Evolutionary conservation across 305 asterid genomes (phyloP).

Genomic region (Ilex paraguariensis): DNA sequence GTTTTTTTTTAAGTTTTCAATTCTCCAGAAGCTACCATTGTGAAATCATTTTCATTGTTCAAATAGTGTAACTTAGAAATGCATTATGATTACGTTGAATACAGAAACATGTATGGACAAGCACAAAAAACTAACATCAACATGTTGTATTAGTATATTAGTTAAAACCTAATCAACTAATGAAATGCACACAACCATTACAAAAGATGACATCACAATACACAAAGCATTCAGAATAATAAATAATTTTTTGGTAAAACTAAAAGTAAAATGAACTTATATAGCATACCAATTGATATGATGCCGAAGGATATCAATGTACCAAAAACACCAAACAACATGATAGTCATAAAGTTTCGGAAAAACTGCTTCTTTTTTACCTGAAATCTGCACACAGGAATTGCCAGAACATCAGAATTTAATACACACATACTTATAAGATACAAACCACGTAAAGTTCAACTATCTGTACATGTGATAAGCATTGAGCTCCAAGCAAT

Average conservation of each 20-base stretch:
- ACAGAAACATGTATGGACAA: too few relatives aligned
- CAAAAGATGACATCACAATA: neutral
- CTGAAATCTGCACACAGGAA: slow-evolving; percentile 41
- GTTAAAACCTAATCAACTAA: neutral
- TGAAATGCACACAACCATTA: neutral
- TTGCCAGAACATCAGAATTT: neutral
- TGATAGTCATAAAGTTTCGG: slow-evolving; percentile 48
- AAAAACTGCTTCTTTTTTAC: slow-evolving; percentile 74
- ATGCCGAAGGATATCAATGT: slow-evolving; percentile 62
- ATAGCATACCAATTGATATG: slow-evolving; percentile 47
- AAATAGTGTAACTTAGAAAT: too few relatives aligned
- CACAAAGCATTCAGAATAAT: too few relatives aligned
- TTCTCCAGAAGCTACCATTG: too few relatives aligned
- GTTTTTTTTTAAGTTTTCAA: too few relatives aligned
- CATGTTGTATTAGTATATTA: too few relatives aligned
- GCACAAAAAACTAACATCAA: too few relatives aligned
- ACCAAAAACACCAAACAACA: slow-evolving; percentile 63
- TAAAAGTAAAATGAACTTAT: neutral
- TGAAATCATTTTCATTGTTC: too few relatives aligned
- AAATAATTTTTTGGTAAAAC: neutral
- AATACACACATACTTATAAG: too few relatives aligned
- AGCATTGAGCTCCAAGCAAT: too few relatives aligned
- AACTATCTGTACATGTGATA: neutral
- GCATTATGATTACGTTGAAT: too few relatives aligned
- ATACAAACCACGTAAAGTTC: neutral